Evolutionary conservation across 1,284 basidiomycete genomes (phyloP).

Genomic region (Stygiomarasmius scandens): DNA sequence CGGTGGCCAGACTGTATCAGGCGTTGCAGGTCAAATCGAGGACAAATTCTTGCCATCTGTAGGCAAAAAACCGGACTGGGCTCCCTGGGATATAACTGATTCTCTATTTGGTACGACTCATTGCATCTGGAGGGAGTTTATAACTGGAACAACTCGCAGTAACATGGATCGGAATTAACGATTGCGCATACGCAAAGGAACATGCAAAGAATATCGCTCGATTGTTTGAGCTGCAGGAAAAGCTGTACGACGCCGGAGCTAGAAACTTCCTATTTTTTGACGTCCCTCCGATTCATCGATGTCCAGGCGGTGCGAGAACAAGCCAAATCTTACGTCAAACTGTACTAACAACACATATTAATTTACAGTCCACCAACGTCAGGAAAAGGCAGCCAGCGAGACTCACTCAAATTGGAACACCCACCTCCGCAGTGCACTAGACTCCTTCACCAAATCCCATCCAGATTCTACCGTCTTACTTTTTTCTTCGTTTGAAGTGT

Average conservation of each 20-base stretch:
- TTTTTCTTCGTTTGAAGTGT: slow-evolving; percentile 51
- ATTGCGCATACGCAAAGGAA: slow-evolving; percentile 41
- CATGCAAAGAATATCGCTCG: slow-evolving; percentile 27
- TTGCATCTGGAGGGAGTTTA: slow-evolving; percentile 21
- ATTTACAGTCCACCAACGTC: slow-evolving; percentile 12
- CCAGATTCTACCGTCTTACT: slow-evolving; percentile 48
- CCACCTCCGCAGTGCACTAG: slow-evolving; percentile 31
- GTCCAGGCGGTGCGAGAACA: slow-evolving; percentile 42
- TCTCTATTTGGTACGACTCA: slow-evolving; percentile 45
- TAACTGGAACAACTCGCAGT: slow-evolving; percentile 36
- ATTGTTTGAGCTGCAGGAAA: slow-evolving; percentile 47
- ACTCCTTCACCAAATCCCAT: slow-evolving; percentile 41
- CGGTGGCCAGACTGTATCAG: slow-evolving; percentile 45
- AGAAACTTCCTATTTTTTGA: slow-evolving; percentile 68
- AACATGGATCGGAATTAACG: slow-evolving; percentile 69
- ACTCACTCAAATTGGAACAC: slow-evolving; percentile 48
- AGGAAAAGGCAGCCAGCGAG: slow-evolving; percentile 8
- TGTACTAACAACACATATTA: slow-evolving; percentile 6
- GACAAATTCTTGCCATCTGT: slow-evolving; percentile 34
- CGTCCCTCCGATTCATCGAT: slow-evolving; percentile 58
- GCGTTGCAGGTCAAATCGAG: slow-evolving; percentile 43
- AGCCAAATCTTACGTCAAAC: background rate
- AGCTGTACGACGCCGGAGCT: slow-evolving; percentile 52
- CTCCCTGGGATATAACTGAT: slow-evolving; percentile 42
- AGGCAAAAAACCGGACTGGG: slow-evolving; percentile 41